Conservation (phyloP, 2,329 filamentous ascomycete species). For the Pseudogymnoascus sp. region DNA sequence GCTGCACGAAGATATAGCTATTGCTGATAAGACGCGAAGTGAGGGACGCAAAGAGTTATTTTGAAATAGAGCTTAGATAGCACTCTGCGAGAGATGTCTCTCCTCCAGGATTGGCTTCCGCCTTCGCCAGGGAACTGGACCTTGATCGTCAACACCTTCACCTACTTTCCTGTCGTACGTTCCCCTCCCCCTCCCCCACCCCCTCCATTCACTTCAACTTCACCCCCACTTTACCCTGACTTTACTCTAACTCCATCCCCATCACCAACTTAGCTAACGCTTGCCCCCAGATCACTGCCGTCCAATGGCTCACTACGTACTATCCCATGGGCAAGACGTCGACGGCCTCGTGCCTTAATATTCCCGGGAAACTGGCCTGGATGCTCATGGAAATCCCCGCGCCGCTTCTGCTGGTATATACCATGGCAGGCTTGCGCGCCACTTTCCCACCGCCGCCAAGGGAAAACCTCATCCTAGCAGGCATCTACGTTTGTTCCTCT, state of each 20-base stretch:
- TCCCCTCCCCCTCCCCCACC: conserved; percentile 7
- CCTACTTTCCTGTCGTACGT: conserved; percentile 43
- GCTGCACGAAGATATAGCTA: background rate
- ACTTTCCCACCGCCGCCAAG: conserved; percentile 56
- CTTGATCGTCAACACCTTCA: conserved; percentile 42
- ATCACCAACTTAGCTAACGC: background rate
- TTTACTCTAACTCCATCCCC: background rate
- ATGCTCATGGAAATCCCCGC: conserved; percentile 78
- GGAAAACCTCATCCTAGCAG: conserved; percentile 69
- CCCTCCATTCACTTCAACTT: background rate
- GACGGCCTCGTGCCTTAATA: conserved; percentile 61
- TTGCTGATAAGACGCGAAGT: background rate
- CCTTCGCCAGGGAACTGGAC: conserved; percentile 52
- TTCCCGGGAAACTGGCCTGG: conserved; percentile 87
- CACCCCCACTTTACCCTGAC: background rate
- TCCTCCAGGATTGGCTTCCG: conserved; percentile 35
- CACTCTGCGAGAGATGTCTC: conserved; percentile 17
- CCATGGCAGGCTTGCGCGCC: conserved; percentile 58
- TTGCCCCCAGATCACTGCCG: conserved; percentile 52
- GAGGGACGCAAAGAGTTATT: background rate
- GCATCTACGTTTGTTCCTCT: conserved; percentile 42
- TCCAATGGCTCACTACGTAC: conserved; percentile 68
- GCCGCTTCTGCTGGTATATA: conserved; percentile 69
- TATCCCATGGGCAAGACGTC: conserved; percentile 95
- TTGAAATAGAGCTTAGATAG: background rate